A percentile compares a stretch with the other conserved stretches of the same genome.
These are phyloP conservation scores for Solanum medicagineum DNA, from an alignment of 257 asterid genomes.

Conservation along the genomic window DNA sequence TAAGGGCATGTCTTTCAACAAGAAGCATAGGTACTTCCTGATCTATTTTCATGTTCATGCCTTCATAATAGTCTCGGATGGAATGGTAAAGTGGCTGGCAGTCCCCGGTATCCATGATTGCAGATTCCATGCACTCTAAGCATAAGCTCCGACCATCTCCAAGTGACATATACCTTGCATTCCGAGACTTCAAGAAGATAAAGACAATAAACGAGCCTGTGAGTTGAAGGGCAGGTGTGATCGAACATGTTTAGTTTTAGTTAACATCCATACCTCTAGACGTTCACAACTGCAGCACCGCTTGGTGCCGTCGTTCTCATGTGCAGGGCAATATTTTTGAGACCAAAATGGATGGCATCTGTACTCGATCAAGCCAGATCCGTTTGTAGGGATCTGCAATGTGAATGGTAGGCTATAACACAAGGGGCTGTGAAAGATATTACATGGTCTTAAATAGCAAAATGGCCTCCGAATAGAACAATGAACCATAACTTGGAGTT, in stretches of 20 bases:
- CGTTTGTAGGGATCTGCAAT: slow-evolving; percentile 77
- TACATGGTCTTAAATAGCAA: background rate
- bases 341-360: slow-evolving; percentile 97
- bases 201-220: background rate
- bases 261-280: slow-evolving; percentile 46
- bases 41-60: slow-evolving; percentile 89
- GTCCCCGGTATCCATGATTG: slow-evolving; percentile 94
- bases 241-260: background rate
- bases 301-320: slow-evolving; percentile 82
- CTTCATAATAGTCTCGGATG: slow-evolving; percentile 90
- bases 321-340: slow-evolving; percentile 92
- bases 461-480: background rate
- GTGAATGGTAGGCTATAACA: background rate
- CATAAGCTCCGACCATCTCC: slow-evolving; percentile 92
- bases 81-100: slow-evolving; percentile 90
- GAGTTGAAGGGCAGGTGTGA: background rate
- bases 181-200: slow-evolving; percentile 40
- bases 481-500: background rate
- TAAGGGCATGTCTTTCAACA: slow-evolving; percentile 90
- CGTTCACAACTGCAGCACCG: slow-evolving; percentile 99
- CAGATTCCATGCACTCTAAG: slow-evolving; percentile 96
- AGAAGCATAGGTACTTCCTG: slow-evolving; percentile 97
- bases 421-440: background rate
- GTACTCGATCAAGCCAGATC: slow-evolving; percentile 85
- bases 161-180: slow-evolving; percentile 51